Percentiles rank a stretch among this genome's conserved stretches.
phyloP scores from a whole-genome alignment of 257 asterid genomes.

The Solanum pinnatisectum region DNA sequence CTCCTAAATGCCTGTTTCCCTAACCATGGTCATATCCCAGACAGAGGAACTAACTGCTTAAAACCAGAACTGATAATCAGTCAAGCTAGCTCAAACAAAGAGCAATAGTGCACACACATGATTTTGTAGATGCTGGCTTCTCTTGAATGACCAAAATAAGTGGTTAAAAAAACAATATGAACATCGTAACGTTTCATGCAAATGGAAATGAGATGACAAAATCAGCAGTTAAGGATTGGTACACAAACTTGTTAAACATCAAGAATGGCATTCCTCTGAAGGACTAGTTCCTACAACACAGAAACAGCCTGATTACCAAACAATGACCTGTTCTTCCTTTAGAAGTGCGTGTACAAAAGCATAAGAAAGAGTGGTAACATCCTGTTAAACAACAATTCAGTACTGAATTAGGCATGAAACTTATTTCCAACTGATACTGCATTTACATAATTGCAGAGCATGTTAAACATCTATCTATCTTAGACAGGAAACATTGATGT shows the following conservation, averaged over 20 bases:
- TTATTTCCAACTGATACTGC: neutral
- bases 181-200: neutral
- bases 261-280: neutral
- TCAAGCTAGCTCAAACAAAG: neutral
- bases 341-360: neutral
- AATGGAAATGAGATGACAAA: neutral
- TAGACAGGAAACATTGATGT: neutral
- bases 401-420: neutral
- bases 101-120: neutral
- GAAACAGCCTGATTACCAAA: neutral
- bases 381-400: neutral
- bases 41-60: neutral
- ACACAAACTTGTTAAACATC: neutral
- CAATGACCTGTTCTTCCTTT: neutral
- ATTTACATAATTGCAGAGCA: neutral
- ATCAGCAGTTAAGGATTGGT: neutral
- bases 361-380: neutral
- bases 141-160: neutral
- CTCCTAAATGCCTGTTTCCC: neutral
- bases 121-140: neutral
- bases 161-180: neutral
- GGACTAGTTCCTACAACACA: neutral
- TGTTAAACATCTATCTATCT: neutral
- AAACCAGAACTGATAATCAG: neutral
- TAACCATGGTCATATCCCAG: neutral